Evolutionary conservation across 2,329 filamentous ascomycete species (phyloP), one percentile per base, ranked within the genome.

Genomic region (Trichophyton benhamiae): DNA sequence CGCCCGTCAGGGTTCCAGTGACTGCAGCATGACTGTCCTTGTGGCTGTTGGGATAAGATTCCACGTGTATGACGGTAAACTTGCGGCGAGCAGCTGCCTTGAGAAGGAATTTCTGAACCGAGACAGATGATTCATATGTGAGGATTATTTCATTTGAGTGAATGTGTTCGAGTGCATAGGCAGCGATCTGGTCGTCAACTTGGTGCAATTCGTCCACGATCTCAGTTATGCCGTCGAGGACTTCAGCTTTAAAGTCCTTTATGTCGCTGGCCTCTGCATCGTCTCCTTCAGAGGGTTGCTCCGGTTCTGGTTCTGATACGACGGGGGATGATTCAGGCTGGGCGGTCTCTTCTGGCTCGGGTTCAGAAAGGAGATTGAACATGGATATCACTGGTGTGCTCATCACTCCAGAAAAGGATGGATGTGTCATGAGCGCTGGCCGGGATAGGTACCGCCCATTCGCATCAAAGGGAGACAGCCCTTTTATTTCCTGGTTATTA

Each of bases 191-290:
- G 70, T 95, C 90, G 71, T 96, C 94, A 6, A 91, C 91, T 71
- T 92, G 88, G 66, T 88, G 87, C 61, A 99, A 86, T 76, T 99
- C 94, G 70, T 99, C 94, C 73, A 95, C 88, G 63, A 99, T 91
- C 73, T 99, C 94, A 68, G 90, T 86, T 68, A 99, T 96, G 48
- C 91, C 94, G 68, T 94, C 89, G 66, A 96, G 86, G 27, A 97
- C 87, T 74, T 97, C 94, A 13, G 89, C 89, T 63, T 91, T 88
- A 62, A 97, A 79, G 65, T 95, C 87, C 63, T 88, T 82, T 60
- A 78, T 73, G 7, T 15, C 25, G 25, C 48, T 59, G 17, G 38
- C 33, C 61, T 68, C 30, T 65, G 60, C 57, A n/a, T 72, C 68
- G 6, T 69, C 68, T 38, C 7, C 33, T 13, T 38, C 33, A 13